A percentile compares a stretch with the other conserved stretches of the same genome.
Conservation (phyloP, 192 early-diverging fungal genomes). For the Dissophora globulifera region DNA sequence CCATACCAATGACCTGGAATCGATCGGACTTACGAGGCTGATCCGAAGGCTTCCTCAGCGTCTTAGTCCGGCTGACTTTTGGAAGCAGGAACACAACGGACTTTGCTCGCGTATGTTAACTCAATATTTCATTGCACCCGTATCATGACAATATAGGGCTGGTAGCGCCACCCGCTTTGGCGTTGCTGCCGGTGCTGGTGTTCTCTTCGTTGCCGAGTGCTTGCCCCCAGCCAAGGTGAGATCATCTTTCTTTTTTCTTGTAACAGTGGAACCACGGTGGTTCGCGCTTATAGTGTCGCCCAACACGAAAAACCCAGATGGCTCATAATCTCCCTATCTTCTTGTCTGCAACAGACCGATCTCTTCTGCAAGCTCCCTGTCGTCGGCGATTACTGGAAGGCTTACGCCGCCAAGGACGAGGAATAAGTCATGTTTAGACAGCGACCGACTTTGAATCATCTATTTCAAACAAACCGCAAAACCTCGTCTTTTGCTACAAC, state of each 20-base stretch:
- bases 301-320: not conserved
- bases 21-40: too few species aligned
- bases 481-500: not conserved
- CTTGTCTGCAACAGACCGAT: constrained; percentile 23
- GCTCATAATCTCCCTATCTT: constrained; percentile 5
- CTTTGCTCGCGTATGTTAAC: not conserved
- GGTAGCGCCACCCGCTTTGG: constrained; percentile 35
- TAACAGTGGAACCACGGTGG: not conserved
- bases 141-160: constrained; percentile 19
- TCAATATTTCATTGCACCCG: not conserved
- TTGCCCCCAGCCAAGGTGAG: constrained; percentile 54
- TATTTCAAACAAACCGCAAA: not conserved
- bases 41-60: too few species aligned
- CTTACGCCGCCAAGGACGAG: constrained; percentile 54
- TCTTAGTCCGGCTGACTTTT: too few species aligned
- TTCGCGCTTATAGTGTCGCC: not conserved
- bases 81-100: too few species aligned
- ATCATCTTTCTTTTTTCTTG: not conserved
- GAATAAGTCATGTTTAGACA: constrained; percentile 45
- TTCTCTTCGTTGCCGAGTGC: constrained; percentile 53
- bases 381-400: constrained; percentile 52
- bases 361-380: constrained; percentile 55
- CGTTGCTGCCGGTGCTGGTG: constrained; percentile 46
- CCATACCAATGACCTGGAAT: too few species aligned
- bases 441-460: too few species aligned